A percentile compares a stretch with the other conserved stretches of the same genome.
Conservation (phyloP, 306 rosid species). For the Benincasa hispida region DNA sequence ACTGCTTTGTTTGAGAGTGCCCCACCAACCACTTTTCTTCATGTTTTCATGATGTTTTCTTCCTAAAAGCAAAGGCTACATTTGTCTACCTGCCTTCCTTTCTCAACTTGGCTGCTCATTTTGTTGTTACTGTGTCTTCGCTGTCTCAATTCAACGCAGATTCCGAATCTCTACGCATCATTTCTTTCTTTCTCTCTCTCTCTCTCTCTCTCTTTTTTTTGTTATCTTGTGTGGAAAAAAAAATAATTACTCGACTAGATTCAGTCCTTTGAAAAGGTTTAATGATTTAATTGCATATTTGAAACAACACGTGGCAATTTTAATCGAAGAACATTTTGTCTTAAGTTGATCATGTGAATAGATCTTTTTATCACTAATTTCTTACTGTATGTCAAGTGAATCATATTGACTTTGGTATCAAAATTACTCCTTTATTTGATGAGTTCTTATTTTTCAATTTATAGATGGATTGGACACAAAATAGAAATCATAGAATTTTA, state of each 20-base stretch:
- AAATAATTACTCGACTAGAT: not conserved
- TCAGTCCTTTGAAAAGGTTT: not conserved
- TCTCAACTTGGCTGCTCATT: no score
- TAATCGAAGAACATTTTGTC: no score
- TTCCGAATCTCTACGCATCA: not conserved
- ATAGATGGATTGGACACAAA: no score
- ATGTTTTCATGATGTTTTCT: not conserved
- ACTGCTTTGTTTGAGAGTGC: not conserved
- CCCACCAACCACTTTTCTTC: not conserved
- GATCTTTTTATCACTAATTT: no score
- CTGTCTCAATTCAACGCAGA: not conserved
- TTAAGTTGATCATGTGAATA: no score
- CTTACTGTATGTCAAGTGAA: no score
- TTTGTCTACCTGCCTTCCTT: no score
- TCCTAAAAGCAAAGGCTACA: not conserved
- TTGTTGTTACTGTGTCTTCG: not conserved
- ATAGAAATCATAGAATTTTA: no score
- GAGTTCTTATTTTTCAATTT: no score
- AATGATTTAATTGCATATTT: not conserved
- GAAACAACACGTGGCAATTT: not conserved
- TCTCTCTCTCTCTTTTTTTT: not conserved
- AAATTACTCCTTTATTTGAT: no score
- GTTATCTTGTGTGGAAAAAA: not conserved
- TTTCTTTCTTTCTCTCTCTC: no score
- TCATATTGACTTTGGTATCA: no score